phyloP scores from a whole-genome alignment of 2,329 filamentous ascomycete species.

The Coniochaeta sp. region DNA sequence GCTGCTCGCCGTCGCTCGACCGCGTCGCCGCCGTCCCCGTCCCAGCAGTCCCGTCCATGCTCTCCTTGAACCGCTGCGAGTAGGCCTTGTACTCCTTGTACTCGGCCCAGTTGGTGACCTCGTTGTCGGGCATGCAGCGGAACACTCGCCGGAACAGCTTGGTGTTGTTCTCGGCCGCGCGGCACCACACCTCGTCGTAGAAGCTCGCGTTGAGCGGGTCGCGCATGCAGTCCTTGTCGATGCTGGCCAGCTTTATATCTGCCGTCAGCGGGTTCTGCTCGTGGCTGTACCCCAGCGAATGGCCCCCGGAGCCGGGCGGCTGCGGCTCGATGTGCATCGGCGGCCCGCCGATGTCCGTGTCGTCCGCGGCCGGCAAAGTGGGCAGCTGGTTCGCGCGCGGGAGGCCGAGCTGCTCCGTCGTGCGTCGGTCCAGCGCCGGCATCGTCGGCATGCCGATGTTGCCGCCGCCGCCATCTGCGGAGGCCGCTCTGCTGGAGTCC shows the following conservation, averaged over 20 bases:
- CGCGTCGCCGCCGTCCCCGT: no score
- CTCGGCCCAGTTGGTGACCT: slow-evolving; percentile 87
- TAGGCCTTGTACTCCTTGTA: slow-evolving; percentile 83
- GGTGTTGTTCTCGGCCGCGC: slow-evolving; percentile 88
- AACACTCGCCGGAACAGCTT: slow-evolving; percentile 91
- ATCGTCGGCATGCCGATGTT: slow-evolving; percentile 51
- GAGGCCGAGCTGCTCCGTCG: slow-evolving; percentile 61
- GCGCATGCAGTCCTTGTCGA: slow-evolving; percentile 89
- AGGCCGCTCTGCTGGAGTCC: slow-evolving; percentile 21
- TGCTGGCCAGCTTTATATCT: slow-evolving; percentile 65
- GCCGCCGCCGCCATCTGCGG: slow-evolving; percentile 23
- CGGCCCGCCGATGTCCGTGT: slow-evolving; percentile 77
- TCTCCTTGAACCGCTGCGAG: slow-evolving; percentile 66
- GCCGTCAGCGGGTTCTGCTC: slow-evolving; percentile 47
- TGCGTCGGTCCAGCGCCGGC: slow-evolving; percentile 49
- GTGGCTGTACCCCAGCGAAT: slow-evolving; percentile 22
- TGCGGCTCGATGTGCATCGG: slow-evolving; percentile 47
- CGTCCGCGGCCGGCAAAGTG: slow-evolving; percentile 61
- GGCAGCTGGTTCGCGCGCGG: slow-evolving; percentile 63
- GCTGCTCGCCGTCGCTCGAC: slow-evolving; percentile 37
- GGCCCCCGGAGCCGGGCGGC: no score
- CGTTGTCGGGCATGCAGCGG: slow-evolving; percentile 92
- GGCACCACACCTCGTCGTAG: slow-evolving; percentile 81
- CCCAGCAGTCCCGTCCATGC: slow-evolving; percentile 49
- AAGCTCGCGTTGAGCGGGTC: slow-evolving; percentile 81